Percentiles rank a stretch among this genome's conserved stretches.
Evolutionary conservation across 306 rosid genomes (phyloP).

Genomic region (Trichosanthes truncata): DNA sequence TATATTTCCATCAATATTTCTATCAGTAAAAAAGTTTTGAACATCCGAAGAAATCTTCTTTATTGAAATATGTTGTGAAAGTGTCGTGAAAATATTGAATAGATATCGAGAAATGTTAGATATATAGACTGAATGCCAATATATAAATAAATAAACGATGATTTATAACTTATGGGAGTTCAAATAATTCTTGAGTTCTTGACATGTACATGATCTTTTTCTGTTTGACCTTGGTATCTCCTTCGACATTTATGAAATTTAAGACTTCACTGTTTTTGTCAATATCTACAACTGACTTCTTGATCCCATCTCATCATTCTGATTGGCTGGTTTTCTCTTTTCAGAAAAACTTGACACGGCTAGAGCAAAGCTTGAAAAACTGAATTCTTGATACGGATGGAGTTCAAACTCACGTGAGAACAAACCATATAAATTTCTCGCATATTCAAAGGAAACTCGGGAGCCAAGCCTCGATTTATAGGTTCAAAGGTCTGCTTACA

Average conservation of each 20-base stretch:
- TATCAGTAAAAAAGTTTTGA: background rate
- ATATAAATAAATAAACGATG: no score
- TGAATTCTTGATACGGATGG: slow-evolving; percentile 21
- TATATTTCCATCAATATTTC: background rate
- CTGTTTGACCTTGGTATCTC: background rate
- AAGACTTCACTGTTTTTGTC: background rate
- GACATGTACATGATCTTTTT: background rate
- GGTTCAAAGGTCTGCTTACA: background rate
- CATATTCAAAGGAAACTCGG: background rate
- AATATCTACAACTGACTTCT: background rate
- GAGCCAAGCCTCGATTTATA: background rate
- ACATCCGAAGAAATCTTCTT: background rate
- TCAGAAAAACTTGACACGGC: slow-evolving; percentile 52
- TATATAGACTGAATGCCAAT: no score
- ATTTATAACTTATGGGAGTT: background rate
- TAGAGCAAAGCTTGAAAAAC: slow-evolving; percentile 35
- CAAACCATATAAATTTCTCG: background rate
- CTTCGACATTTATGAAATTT: background rate
- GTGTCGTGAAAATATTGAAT: background rate
- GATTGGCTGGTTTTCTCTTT: background rate
- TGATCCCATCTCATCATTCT: background rate
- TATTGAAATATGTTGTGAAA: background rate
- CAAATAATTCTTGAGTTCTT: background rate
- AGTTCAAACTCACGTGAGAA: background rate
- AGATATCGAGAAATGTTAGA: background rate